phyloP scores from a whole-genome alignment of 306 rosid species.

The Rosa multiflora region DNA sequence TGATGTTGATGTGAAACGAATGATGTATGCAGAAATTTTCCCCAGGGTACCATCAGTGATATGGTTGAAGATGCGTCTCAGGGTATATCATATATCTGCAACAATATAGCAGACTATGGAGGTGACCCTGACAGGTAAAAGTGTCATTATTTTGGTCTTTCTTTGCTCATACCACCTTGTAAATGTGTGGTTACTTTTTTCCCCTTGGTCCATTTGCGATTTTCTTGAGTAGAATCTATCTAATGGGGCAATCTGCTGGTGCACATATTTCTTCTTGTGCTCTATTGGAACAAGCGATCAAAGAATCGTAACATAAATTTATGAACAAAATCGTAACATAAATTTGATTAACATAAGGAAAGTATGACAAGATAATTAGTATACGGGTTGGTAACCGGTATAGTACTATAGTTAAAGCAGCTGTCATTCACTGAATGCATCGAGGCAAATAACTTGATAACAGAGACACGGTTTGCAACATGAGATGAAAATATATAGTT shows the following conservation, averaged over 20 bases:
- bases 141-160: conserved; percentile 20
- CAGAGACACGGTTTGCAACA: no score
- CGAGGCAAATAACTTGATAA: no score
- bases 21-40: conserved; percentile 77
- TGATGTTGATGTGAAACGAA: conserved; percentile 12
- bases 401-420: no score
- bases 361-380: no score
- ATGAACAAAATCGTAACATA: no score
- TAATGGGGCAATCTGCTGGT: conserved; percentile 99
- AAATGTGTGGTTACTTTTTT: conserved; percentile 22
- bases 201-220: neutral
- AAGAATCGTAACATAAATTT: conserved; percentile 42
- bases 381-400: no score
- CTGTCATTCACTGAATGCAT: no score
- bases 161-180: conserved; percentile 18
- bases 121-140: conserved; percentile 87
- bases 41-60: conserved; percentile 97
- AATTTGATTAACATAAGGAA: no score
- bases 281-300: conserved; percentile 75
- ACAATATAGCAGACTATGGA: conserved; percentile 75
- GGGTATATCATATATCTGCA: conserved; percentile 71
- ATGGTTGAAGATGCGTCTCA: conserved; percentile 78
- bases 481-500: no score
- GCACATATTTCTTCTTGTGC: conserved; percentile 91
- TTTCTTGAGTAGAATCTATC: conserved; percentile 61